Evolutionary conservation across 2,329 filamentous ascomycete genomes (phyloP), one percentile per base, ranked within the genome.

Genomic region (Bimuria novae-zelandiae): DNA sequence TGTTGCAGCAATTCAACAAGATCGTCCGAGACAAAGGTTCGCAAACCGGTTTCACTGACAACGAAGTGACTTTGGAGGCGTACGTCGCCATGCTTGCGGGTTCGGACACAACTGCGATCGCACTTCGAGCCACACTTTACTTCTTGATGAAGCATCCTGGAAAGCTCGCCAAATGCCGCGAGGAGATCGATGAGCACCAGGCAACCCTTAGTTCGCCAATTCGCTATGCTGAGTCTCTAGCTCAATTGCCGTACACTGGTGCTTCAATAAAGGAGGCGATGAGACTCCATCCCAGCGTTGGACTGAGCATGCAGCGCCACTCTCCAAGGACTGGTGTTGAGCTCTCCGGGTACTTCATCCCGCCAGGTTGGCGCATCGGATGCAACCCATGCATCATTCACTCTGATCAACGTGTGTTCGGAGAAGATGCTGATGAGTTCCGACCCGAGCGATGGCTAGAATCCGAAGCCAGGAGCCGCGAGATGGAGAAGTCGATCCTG

Each of bases 391-490:
- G 65, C 44, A 68, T 72, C 17, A 63, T 71, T 1, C 73, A 73
- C 22, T 65, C 68, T 6, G 77, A 82, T 60, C 65, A 64, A 39
- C 53, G 42, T 0, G 59, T 79, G 3, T 83, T 78, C 59, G 81
- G 79, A 0, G 57, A 68, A 0, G 77, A 83, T 51, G 73, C 76
- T 0, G 72, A 81, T 17, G 52, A 57, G 0, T 83, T 78, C 56
- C 68, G 70, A 1, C 79, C 80, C 0, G 80, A 80, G 42, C 70
- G 81, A 3, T 84, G 80, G 80, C 62, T 83, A 6, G 51, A 55
- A 23, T 55, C 51, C 3, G 46, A 52, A 7, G 57, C 52, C 11
- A 45, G 36, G 19, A 57, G 25, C 19, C 55, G 49, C 30, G 52
- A 46, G 7, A 63, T 66, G 62, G 61, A 68, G 10, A 62, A 59